A percentile compares a stretch with the other conserved stretches of the same genome.
These are phyloP conservation scores for Oxytropis ochrocephala DNA, from an alignment of 306 rosid genomes.

Conservation along the genomic window DNA sequence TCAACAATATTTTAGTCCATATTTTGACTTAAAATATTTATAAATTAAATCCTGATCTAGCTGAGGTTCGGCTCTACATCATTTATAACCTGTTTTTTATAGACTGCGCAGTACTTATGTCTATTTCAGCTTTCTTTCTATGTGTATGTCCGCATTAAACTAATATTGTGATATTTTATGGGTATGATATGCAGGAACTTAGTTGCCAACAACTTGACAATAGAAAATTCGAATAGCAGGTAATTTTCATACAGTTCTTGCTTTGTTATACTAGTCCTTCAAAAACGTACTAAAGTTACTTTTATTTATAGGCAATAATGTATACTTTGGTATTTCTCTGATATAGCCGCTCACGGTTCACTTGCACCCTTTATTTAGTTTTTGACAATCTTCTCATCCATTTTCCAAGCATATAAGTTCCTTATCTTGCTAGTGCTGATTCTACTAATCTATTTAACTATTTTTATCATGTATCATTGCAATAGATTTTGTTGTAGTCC, in stretches of 20 bases:
- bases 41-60: neutral
- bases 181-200: constrained; percentile 49
- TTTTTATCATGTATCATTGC: neutral
- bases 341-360: neutral
- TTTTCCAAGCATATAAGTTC: neutral
- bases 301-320: neutral
- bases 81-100: neutral
- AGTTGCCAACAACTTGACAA: constrained; percentile 69
- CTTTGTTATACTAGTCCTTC: neutral
- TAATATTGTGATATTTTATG: constrained; percentile 10
- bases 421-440: neutral
- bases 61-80: neutral
- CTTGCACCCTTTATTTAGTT: neutral
- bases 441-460: neutral
- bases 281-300: neutral
- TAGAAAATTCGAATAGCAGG: constrained; percentile 51
- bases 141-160: neutral
- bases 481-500: neutral
- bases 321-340: neutral
- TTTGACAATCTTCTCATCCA: neutral
- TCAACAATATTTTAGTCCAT: neutral
- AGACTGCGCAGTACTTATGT: neutral
- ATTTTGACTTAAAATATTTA: neutral
- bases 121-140: neutral
- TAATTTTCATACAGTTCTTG: constrained; percentile 7